A percentile compares a stretch with the other conserved stretches of the same genome.
phyloP scores from a whole-genome alignment of 2,329 filamentous ascomycete genomes.

The Fusarium domesticum region DNA sequence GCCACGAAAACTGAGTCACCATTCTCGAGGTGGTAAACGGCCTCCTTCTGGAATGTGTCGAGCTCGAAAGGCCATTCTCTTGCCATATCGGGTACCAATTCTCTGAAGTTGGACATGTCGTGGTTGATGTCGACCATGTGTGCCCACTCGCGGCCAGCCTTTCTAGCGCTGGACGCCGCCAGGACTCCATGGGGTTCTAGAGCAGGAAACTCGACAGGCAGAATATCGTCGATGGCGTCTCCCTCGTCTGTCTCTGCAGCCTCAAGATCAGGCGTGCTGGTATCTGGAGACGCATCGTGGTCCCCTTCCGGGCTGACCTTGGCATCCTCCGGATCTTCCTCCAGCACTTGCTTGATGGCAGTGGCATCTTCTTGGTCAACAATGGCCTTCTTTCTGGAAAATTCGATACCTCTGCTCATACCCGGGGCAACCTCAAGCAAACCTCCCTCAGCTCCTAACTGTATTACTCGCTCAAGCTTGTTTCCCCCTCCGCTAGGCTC shows the following conservation, averaged over 20 bases:
- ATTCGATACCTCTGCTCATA: conserved; percentile 72
- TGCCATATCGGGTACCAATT: conserved; percentile 94
- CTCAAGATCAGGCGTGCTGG: conserved; percentile 23
- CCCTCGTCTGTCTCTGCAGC: conserved; percentile 45
- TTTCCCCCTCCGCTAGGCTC: conserved; percentile 45
- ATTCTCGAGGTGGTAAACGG: conserved; percentile 93
- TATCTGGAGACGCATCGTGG: conserved; percentile 26
- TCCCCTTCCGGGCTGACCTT: conserved; percentile 27
- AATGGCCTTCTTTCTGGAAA: conserved; percentile 56
- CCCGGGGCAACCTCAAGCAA: conserved; percentile 81
- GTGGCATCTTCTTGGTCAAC: conserved; percentile 60
- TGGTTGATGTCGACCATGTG: conserved; percentile 97
- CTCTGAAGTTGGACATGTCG: conserved; percentile 89
- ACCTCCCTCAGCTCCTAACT: conserved; percentile 72
- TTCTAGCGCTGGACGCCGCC: conserved; percentile 66
- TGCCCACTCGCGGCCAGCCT: conserved; percentile 85
- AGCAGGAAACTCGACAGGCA: conserved; percentile 91
- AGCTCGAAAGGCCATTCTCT: conserved; percentile 95
- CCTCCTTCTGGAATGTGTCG: conserved; percentile 97
- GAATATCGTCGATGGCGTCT: conserved; percentile 75
- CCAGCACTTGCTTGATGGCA: conserved; percentile 65
- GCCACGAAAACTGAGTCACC: conserved; percentile 98
- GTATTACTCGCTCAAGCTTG: conserved; percentile 80
- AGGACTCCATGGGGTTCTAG: conserved; percentile 80
- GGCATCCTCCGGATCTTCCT: conserved; percentile 47